phyloP scores from a whole-genome alignment of 1,284 basidiomycete species.

The Melampsora medusae region DNA sequence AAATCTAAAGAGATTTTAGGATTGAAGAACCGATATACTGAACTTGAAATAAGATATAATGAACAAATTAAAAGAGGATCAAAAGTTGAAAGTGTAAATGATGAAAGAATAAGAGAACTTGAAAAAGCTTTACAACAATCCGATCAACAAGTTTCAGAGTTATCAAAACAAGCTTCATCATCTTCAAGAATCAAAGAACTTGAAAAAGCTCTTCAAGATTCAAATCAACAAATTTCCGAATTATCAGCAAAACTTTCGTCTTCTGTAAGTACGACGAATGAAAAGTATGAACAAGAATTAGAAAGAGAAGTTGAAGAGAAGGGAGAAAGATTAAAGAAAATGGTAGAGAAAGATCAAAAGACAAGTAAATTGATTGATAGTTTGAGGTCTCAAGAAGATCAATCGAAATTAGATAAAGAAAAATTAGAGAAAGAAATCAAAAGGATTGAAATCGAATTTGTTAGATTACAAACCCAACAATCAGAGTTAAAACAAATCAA shows the following conservation, averaged over 20 bases:
- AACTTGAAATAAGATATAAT: not conserved
- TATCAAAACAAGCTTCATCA: not conserved
- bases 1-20: not conserved
- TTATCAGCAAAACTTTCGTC: too few relatives aligned
- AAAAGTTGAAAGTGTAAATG: not conserved
- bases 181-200: too few relatives aligned
- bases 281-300: too few relatives aligned
- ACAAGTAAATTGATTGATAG: not conserved
- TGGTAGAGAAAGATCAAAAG: not conserved
- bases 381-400: not conserved
- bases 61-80: constrained; percentile 2
- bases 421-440: not conserved
- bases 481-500: not conserved
- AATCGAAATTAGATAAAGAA: not conserved
- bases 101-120: constrained; percentile 1
- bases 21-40: not conserved
- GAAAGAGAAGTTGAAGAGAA: too few relatives aligned
- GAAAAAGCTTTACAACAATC: not conserved
- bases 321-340: too few relatives aligned
- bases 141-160: not conserved
- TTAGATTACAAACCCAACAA: not conserved
- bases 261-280: too few relatives aligned
- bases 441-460: not conserved
- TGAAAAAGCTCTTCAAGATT: too few relatives aligned
- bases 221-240: too few relatives aligned